These are phyloP conservation scores for Beauveria brongniartii DNA, from an alignment of 2,329 filamentous ascomycete genomes.

Conservation along the genomic window DNA sequence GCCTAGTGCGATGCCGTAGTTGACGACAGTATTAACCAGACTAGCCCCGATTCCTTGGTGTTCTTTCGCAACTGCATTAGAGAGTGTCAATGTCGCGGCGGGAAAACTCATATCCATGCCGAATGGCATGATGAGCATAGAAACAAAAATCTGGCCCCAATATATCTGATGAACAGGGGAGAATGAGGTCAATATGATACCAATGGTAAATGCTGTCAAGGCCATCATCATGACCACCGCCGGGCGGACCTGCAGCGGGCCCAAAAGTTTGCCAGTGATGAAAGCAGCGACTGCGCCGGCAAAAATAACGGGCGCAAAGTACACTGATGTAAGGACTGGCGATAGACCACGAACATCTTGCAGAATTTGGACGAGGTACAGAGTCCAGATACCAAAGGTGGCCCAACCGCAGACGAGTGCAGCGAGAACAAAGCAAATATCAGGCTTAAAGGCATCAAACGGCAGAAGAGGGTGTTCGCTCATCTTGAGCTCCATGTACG, in stretches of 20 bases:
- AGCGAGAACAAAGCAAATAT: conserved; percentile 47
- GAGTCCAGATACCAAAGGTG: conserved; percentile 46
- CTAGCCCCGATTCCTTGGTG: conserved; percentile 42
- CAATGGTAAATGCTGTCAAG: conserved; percentile 34
- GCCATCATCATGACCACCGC: conserved; percentile 35
- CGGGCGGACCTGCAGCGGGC: conserved; percentile 27
- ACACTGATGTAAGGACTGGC: conserved; percentile 36
- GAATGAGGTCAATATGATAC: conserved; percentile 35
- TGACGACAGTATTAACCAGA: conserved; percentile 56
- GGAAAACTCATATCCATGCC: conserved; percentile 63
- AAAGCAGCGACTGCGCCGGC: conserved; percentile 37
- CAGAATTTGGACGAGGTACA: conserved; percentile 43
- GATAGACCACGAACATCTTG: conserved; percentile 32
- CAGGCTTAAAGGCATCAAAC: conserved; percentile 36
- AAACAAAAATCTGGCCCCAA: conserved; percentile 56
- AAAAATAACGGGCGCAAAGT: conserved; percentile 36
- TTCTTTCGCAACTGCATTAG: conserved; percentile 38
- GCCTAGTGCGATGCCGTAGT: conserved; percentile 59
- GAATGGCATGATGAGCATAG: conserved; percentile 48
- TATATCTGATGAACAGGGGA: conserved; percentile 50
- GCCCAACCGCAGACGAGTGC: conserved; percentile 47
- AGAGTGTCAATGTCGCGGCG: conserved; percentile 51
- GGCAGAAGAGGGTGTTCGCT: conserved; percentile 49
- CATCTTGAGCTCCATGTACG: conserved; percentile 43
- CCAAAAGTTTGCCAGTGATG: conserved; percentile 33